Percentiles rank a stretch among this genome's conserved stretches.
phyloP scores from a whole-genome alignment of 1,139 yeast species.

The Debaryomyces nepalensis region DNA sequence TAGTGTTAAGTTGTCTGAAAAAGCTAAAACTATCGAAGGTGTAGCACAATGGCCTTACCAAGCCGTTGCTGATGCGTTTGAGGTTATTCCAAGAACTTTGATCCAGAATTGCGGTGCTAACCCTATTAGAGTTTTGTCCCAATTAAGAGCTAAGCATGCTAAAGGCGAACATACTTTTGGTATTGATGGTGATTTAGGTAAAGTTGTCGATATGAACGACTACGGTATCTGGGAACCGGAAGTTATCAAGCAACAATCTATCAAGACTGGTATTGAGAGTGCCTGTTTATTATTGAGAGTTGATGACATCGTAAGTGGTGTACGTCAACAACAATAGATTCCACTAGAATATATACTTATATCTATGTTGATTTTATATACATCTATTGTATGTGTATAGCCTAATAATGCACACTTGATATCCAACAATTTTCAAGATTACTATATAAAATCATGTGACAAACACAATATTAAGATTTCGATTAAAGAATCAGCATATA shows the following conservation, averaged over 20 bases:
- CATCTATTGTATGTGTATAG: constrained; percentile 7
- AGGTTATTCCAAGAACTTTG: constrained; percentile 95
- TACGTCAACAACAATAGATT: constrained; percentile 51
- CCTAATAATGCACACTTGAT: constrained; percentile 4
- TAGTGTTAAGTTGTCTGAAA: constrained; percentile 83
- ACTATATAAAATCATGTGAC: too few species aligned
- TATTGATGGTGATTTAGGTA: constrained; percentile 93
- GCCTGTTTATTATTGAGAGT: constrained; percentile 94
- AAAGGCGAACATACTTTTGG: constrained; percentile 86
- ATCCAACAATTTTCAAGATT: too few species aligned
- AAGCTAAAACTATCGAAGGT: constrained; percentile 92
- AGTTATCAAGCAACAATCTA: constrained; percentile 93
- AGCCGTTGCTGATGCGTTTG: constrained; percentile 98
- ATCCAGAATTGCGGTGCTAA: constrained; percentile 98
- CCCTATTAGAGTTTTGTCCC: constrained; percentile 86
- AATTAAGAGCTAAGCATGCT: constrained; percentile 95
- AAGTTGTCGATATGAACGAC: constrained; percentile 90
- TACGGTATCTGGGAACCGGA: constrained; percentile 99
- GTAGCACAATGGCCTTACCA: constrained; percentile 98
- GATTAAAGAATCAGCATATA: too few species aligned
- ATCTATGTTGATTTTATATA: constrained; percentile 7
- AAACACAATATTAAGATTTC: neutral
- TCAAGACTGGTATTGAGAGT: constrained; percentile 96
- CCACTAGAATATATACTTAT: neutral
- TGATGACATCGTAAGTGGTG: constrained; percentile 97